A percentile compares a stretch with the other conserved stretches of the same genome.
Evolutionary conservation across 345 rosid species (phyloP).

Genomic region (Noccaea caerulescens): DNA sequence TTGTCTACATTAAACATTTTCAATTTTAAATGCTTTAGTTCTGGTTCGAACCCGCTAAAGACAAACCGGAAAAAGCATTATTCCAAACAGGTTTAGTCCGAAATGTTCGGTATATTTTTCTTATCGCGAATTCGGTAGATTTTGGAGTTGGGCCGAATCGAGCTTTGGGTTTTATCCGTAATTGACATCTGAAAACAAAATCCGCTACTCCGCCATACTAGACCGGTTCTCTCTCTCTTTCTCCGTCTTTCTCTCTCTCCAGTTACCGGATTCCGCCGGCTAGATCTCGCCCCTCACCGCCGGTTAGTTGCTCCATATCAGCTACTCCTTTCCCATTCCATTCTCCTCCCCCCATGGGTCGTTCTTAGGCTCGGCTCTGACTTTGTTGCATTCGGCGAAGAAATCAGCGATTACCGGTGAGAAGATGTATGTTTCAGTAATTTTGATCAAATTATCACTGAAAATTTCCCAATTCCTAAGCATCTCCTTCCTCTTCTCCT

Average conservation of each 20-base stretch:
- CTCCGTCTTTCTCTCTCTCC: constrained; percentile 36
- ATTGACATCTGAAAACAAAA: neutral
- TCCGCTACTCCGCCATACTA: constrained; percentile 29
- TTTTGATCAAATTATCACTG: neutral
- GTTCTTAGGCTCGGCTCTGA: constrained; percentile 17
- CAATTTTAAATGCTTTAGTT: no score
- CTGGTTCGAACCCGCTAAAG: no score
- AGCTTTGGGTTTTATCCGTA: no score
- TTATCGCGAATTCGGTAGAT: no score
- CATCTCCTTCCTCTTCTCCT: constrained; percentile 8
- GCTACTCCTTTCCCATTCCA: neutral
- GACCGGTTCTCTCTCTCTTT: constrained; percentile 28
- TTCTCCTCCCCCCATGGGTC: neutral
- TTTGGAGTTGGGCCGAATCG: no score
- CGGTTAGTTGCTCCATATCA: constrained; percentile 12
- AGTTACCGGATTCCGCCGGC: constrained; percentile 42
- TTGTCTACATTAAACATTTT: no score
- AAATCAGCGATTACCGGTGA: constrained; percentile 20
- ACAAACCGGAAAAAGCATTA: no score
- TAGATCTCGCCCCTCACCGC: constrained; percentile 39
- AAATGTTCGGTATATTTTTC: no score
- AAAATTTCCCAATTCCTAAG: neutral
- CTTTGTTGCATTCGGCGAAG: constrained; percentile 24
- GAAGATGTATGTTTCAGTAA: neutral
- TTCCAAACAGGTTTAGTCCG: no score